Evolutionary conservation across 2,329 filamentous ascomycete species (phyloP).

Genomic region (Claviceps humidiphila): DNA sequence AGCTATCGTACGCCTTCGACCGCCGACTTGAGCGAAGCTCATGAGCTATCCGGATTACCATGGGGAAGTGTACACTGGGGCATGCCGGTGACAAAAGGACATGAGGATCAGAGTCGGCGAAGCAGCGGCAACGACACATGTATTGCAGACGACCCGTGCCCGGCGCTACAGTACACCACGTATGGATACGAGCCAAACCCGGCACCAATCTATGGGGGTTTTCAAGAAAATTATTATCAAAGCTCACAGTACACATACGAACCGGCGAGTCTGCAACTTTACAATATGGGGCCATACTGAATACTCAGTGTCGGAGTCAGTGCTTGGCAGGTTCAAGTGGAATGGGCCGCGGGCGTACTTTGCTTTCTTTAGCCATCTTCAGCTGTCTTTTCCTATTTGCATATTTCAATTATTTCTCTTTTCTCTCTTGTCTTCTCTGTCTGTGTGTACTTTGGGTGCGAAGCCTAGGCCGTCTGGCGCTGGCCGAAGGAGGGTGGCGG

Average conservation of each 20-base stretch:
- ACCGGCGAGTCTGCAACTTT: neutral
- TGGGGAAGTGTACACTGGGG: constrained; percentile 58
- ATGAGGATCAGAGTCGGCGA: constrained; percentile 32
- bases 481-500: too few relatives aligned
- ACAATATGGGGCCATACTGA: neutral
- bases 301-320: neutral
- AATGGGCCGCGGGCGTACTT: neutral
- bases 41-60: constrained; percentile 49
- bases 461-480: too few relatives aligned
- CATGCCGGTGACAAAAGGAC: constrained; percentile 36
- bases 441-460: too few relatives aligned
- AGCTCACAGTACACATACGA: constrained; percentile 18
- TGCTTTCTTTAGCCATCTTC: neutral
- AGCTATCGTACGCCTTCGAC: constrained; percentile 50
- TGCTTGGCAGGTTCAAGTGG: neutral
- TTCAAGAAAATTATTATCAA: constrained; percentile 21
- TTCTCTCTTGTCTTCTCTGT: neutral
- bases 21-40: constrained; percentile 37
- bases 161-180: constrained; percentile 14
- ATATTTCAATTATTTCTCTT: neutral
- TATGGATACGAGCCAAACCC: constrained; percentile 14
- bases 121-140: constrained; percentile 27
- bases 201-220: constrained; percentile 19
- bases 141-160: constrained; percentile 21
- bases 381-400: neutral